Evolutionary conservation across 768 basidiomycete species (phyloP).

Genomic region (Lactarius tabidus): DNA sequence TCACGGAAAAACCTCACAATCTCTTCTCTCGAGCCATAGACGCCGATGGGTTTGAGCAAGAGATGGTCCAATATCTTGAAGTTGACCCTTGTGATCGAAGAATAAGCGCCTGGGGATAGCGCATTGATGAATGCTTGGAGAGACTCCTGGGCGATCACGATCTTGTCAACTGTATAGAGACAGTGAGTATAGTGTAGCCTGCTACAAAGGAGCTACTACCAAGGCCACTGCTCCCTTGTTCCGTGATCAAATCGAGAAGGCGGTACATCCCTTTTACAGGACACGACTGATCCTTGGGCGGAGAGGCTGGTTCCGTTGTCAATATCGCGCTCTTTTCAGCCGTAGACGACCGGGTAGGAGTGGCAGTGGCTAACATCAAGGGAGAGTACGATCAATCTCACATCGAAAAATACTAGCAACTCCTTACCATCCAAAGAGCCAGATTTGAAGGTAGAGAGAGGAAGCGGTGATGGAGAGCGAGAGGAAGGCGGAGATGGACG

Average conservation of each 20-base stretch:
- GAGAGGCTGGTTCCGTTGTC: not conserved
- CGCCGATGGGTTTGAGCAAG: slow-evolving; percentile 46
- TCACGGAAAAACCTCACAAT: slow-evolving; percentile 44
- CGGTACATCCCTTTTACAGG: slow-evolving; percentile 46
- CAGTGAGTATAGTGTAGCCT: not conserved
- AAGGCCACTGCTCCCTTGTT: slow-evolving; percentile 47
- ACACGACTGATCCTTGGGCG: slow-evolving; percentile 7
- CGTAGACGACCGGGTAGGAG: not conserved
- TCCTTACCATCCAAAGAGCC: not conserved
- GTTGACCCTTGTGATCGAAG: slow-evolving; percentile 51
- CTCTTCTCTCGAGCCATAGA: slow-evolving; percentile 54
- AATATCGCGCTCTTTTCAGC: not conserved
- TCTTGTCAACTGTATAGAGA: slow-evolving; percentile 48
- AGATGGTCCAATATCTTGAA: slow-evolving; percentile 49
- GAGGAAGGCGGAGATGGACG: not conserved
- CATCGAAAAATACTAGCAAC: too few relatives aligned
- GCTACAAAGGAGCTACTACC: slow-evolving; percentile 34
- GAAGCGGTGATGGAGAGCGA: not conserved
- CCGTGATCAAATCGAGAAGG: slow-evolving; percentile 50
- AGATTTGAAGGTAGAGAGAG: not conserved
- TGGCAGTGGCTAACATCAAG: not conserved
- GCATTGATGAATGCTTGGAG: slow-evolving; percentile 46
- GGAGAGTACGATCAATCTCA: too few relatives aligned
- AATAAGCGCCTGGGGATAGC: slow-evolving; percentile 48
- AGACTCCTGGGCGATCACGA: slow-evolving; percentile 54